phyloP scores from a whole-genome alignment of 768 basidiomycete genomes.

The Suillus occidentalis region DNA sequence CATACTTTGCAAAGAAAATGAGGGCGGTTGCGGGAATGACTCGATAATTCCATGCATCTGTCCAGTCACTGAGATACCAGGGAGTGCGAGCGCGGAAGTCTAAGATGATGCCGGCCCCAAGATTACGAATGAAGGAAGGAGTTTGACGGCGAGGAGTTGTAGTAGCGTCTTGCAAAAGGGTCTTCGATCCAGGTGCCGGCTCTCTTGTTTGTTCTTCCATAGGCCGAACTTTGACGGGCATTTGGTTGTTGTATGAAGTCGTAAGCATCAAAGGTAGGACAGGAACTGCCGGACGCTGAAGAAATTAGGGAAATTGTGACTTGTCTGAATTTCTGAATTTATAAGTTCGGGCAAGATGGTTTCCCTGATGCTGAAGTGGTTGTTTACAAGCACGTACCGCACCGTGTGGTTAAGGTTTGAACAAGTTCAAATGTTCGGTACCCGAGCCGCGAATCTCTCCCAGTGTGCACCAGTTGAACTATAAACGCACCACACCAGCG shows the following conservation, averaged over 20 bases:
- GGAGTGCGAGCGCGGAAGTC: slow-evolving; percentile 75
- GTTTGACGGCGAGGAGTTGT: background rate
- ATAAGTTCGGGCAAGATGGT: too few relatives aligned
- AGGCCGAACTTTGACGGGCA: background rate
- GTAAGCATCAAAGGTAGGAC: background rate
- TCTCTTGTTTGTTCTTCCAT: background rate
- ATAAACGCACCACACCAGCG: too few relatives aligned
- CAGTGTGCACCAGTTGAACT: too few relatives aligned
- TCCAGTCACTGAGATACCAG: slow-evolving; percentile 87
- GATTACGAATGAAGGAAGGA: slow-evolving; percentile 22
- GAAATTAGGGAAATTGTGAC: background rate
- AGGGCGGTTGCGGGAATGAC: slow-evolving; percentile 84
- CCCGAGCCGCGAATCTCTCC: too few relatives aligned
- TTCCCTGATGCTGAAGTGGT: too few relatives aligned
- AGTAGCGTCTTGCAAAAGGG: slow-evolving; percentile 2
- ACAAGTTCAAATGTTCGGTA: too few relatives aligned
- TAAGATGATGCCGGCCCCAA: slow-evolving; percentile 62
- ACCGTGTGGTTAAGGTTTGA: too few relatives aligned
- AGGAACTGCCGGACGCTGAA: background rate
- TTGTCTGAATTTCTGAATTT: too few relatives aligned
- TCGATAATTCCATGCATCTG: slow-evolving; percentile 88
- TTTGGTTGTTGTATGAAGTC: background rate
- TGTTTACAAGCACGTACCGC: too few relatives aligned
- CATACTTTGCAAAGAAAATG: slow-evolving; percentile 84
- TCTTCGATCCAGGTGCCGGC: background rate